Evolutionary conservation across 1,284 basidiomycete genomes (phyloP), one percentile per base, ranked within the genome.

Genomic region (Neotropicomus parvogracilis): DNA sequence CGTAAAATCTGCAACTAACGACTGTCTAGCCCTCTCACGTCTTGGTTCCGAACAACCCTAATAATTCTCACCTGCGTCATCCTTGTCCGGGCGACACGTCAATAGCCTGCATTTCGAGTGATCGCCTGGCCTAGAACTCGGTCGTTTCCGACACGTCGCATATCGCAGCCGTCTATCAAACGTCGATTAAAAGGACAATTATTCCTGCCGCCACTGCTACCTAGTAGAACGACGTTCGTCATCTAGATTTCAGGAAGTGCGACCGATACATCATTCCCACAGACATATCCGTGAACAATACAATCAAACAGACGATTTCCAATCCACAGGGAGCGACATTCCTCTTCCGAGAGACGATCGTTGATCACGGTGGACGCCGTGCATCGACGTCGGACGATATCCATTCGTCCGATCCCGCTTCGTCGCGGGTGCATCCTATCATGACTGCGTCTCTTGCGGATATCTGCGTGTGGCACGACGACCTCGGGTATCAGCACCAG

Each of bases 301-400:
- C 17, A 35, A 17, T 10, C 19, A 10, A 17, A 17, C 33, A 34
- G 16, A 20, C n/a, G 34, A 20, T 35, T 12, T 55, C 53, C 32
- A 29, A 27, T 47, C 21, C 16, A 44, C 53, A 21, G 44, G 56
- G 44, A 53, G 21, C 38, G n/a, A 32, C 4, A 9, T 58, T 38
- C 44, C 54, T 48, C 48, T 47, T 44, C 20, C 8, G 31, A 29
- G 29, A 20, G 17, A 26, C 24, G 6, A 40, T 29, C 41, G 13
- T 43, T 38, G 33, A 35, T 51, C 28, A 6, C 20, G 48, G 16
- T 4, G 10, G 10, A 35, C 37, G 14, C 38, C 29, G 16, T 14
- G 26, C 33, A n/a, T 24, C 36, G 54, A 47, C 26, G 12, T 21
- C 19, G 14, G 13, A 26, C 10, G 46, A 40, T 28, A 37, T 16